Evolutionary conservation across 1,284 basidiomycete species (phyloP), one percentile per base, ranked within the genome.

Genomic region (Cryptococcus sp.): DNA sequence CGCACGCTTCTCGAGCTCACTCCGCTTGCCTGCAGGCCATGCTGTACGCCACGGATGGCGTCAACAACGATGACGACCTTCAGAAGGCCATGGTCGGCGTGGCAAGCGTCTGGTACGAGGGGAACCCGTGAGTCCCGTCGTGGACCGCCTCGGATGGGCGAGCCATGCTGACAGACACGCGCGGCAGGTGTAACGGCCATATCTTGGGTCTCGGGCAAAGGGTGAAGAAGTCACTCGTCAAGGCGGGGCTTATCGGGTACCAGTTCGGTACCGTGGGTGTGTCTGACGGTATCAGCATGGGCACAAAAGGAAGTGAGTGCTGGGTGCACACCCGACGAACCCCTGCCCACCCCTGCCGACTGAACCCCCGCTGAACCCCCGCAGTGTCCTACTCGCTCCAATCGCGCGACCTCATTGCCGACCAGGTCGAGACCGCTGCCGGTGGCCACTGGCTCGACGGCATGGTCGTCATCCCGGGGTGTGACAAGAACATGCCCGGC

Each of bases 401-500:
- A 77, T 95, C 91, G 46, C 85, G 95, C 60, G 95, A 98, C 79
- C 82, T 98, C 57, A 98, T 98, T 65, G 95, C 95, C 58, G 95
- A 98, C 78, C 86, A 88, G 71, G 93, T 98, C 36, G 94, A 98
- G 80, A 89, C 90, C 6, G 93, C 91, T 35, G 94, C 88, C n/a
- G 91, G 89, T 33, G 95, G 93, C 7, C 95, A 98, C 77, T 96
- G 93, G 85, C 84, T 98, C n/a, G 95, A 98, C 72, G 95, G 91
- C 42, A 92, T 96, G 87, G 91, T 97, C 45, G 91, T 91, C 55
- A 82, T 98, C 50, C 95, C 95, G 38, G 93, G 93, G 37, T 97
- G 93, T 74, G 93, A 97, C 80, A 97, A 96, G 80, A 97, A 97
- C 78, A 96, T 96, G 92, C 93, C 93, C 11, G 93, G 93, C 56